A percentile compares a stretch with the other conserved stretches of the same genome.
Conservation (phyloP, 140 eudicot species). For the Ambrosia hybrid region DNA sequence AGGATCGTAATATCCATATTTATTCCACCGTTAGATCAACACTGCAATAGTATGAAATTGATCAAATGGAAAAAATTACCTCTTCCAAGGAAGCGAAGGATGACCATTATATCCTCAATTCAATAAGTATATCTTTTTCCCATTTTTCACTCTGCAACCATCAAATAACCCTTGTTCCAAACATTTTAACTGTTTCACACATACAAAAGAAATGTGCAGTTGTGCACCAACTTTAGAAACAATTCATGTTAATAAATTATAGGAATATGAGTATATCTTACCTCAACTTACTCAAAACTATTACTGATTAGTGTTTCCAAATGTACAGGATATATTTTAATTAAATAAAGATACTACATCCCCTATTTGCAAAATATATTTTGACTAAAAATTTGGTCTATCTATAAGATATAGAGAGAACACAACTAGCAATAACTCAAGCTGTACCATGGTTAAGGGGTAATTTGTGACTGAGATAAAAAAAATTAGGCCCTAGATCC, state of each 20-base stretch:
- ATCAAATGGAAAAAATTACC: neutral
- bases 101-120: neutral
- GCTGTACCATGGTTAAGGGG: too few relatives aligned
- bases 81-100: neutral
- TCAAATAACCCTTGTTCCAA: neutral
- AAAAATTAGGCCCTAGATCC: too few relatives aligned
- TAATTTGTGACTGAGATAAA: too few relatives aligned
- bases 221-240: constrained; percentile 3
- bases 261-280: neutral
- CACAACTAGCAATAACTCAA: too few relatives aligned
- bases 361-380: neutral
- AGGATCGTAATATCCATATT: neutral
- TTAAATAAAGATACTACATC: constrained; percentile 1
- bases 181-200: neutral
- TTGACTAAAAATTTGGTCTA: too few relatives aligned
- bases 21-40: constrained; percentile 2
- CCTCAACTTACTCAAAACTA: neutral
- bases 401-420: too few relatives aligned
- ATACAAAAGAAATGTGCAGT: neutral
- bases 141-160: neutral
- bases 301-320: neutral
- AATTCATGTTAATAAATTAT: neutral
- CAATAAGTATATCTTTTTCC: neutral
- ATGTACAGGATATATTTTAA: constrained; percentile 1
- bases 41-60: neutral